Evolutionary conservation across 2,329 filamentous ascomycete species (phyloP).

Genomic region (Sporothrix curviconia): DNA sequence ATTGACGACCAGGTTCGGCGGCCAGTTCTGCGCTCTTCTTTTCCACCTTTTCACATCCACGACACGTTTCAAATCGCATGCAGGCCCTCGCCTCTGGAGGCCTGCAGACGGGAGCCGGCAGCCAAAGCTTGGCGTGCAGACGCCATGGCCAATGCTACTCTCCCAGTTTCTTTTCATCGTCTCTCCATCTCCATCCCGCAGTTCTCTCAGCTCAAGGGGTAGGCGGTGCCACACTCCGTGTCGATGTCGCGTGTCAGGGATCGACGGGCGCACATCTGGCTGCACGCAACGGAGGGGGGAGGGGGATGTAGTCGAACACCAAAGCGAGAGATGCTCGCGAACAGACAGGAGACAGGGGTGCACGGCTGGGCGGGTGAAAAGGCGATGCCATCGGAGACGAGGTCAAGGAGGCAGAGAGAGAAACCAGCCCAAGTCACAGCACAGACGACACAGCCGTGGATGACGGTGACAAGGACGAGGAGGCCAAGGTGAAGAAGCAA

Average conservation of each 20-base stretch:
- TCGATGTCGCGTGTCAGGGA: slow-evolving; percentile 12
- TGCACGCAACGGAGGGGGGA: neutral
- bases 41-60: neutral
- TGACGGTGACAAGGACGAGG: neutral
- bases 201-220: slow-evolving; percentile 8
- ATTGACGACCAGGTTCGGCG: neutral
- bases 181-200: neutral
- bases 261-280: slow-evolving; percentile 7
- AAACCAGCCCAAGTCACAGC: slow-evolving; percentile 5
- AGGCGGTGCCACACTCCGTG: neutral
- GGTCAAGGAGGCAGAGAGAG: neutral
- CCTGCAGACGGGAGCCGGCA: slow-evolving; percentile 11
- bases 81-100: neutral
- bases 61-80: neutral
- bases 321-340: neutral
- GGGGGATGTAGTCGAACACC: neutral
- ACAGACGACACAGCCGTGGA: slow-evolving; percentile 8
- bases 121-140: slow-evolving; percentile 13
- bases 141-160: neutral
- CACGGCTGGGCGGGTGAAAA: slow-evolving; percentile 1
- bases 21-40: too few species aligned
- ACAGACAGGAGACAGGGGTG: neutral
- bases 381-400: neutral
- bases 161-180: neutral
- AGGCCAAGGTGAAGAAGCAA: neutral